phyloP scores from a whole-genome alignment of 2,329 filamentous ascomycete genomes.

The Aspergillus tanneri region DNA sequence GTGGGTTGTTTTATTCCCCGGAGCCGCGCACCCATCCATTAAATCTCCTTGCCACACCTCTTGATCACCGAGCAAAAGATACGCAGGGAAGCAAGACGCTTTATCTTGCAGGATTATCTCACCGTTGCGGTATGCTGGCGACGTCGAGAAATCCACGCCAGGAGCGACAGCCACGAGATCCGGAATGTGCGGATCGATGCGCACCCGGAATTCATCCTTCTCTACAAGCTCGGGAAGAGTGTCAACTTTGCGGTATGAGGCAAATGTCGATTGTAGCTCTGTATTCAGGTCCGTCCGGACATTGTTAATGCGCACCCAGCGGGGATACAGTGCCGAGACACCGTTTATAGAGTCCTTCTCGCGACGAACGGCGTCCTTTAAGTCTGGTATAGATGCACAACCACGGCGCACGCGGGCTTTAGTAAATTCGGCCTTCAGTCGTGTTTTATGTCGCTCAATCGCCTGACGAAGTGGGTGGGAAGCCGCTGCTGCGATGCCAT shows the following conservation, averaged over 20 bases:
- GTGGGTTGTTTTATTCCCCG: conserved; percentile 97
- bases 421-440: conserved; percentile 78
- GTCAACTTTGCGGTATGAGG: conserved; percentile 57
- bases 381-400: conserved; percentile 64
- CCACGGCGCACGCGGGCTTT: conserved; percentile 72
- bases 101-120: conserved; percentile 92
- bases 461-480: conserved; percentile 74
- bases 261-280: conserved; percentile 74
- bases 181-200: conserved; percentile 76
- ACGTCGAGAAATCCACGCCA: conserved; percentile 68
- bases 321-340: conserved; percentile 59
- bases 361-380: conserved; percentile 46
- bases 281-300: conserved; percentile 68
- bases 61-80: conserved; percentile 65
- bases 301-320: conserved; percentile 88
- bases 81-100: conserved; percentile 93
- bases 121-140: conserved; percentile 70
- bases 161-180: conserved; percentile 78
- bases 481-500: conserved; percentile 76
- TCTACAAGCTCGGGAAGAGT: conserved; percentile 59
- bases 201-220: conserved; percentile 41
- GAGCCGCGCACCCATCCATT: conserved; percentile 91
- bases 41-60: conserved; percentile 61
- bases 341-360: conserved; percentile 49
- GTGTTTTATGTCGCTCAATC: conserved; percentile 76